Evolutionary conservation across 371 early-diverging fungal genomes (phyloP), one percentile per base, ranked within the genome.

Genomic region (Rhizopus arrhizus): DNA sequence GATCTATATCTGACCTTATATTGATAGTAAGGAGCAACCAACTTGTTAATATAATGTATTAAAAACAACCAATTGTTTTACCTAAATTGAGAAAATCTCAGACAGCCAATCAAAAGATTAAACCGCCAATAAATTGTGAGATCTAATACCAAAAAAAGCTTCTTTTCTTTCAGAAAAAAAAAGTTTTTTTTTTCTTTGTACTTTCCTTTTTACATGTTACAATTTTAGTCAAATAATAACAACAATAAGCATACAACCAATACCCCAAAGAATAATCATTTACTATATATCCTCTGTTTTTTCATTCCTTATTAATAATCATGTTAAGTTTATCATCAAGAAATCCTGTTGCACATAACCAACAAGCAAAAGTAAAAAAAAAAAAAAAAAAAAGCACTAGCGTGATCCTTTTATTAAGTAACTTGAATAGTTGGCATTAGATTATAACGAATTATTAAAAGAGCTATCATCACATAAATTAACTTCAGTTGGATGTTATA

Each of bases 401-500:
- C 9, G 11, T 13, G 29, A 32, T 53, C 43, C 13, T 50, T n/a
- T 16, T 53, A 51, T 28, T 57, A 13, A 33, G 16, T 45, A 22
- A 41, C 4, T 33, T 35, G 31, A 11, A 45, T 55, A 64, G 65
- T 53, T 64, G 36, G 65, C 61, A 33, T 16, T 61, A n/a, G 66
- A 65, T 28, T 68, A 57, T 64, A 72, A 78, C 62, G 78, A 78
- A 51, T 65, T 78, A 52, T 66, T 74, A 60, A 74, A 74, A 64
- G 74, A 74, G 56, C 65, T 78, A 38, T 74, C 76, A 48, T 70
- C 78, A 33, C 65, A 58, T 41, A 69, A 74, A 48, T 69, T 76
- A 58, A 71, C 69, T 55, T 65, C 60, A 12, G 76, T 80, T 38
- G 81, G 81, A 35, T 72, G 72, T 53, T 80, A 80, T 60, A 66